Percentiles rank a stretch among this genome's conserved stretches.
These are phyloP conservation scores for Telopea speciosissima DNA, from an alignment of 177 flowering plant species.

Conservation along the genomic window DNA sequence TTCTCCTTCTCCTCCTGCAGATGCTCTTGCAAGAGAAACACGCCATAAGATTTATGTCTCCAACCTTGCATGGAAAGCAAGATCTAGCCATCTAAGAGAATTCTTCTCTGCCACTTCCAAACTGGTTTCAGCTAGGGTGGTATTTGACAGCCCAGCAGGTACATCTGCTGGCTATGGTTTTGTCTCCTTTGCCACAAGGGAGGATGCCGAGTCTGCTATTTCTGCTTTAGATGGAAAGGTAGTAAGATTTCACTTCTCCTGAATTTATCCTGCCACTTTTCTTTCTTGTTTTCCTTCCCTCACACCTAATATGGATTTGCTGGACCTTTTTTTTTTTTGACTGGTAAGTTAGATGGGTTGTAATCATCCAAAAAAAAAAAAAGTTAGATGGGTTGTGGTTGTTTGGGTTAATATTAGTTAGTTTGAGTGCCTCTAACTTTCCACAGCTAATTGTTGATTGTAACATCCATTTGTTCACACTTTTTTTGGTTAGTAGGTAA, in stretches of 20 bases:
- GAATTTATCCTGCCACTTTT: neutral
- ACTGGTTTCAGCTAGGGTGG: conserved; percentile 66
- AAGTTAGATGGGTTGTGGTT: neutral
- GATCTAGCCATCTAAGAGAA: conserved; percentile 70
- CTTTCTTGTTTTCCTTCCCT: neutral
- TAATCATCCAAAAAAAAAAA: too few relatives aligned
- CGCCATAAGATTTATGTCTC: conserved; percentile 67
- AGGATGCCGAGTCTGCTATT: conserved; percentile 78
- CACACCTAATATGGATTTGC: neutral
- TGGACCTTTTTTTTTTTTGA: neutral
- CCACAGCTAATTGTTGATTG: too few relatives aligned
- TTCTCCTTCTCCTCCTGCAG: conserved; percentile 27
- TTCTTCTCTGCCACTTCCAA: conserved; percentile 47
- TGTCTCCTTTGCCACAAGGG: conserved; percentile 65
- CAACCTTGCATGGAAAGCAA: conserved; percentile 88
- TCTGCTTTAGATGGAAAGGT: conserved; percentile 76
- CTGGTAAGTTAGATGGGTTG: neutral
- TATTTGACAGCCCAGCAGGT: conserved; percentile 57
- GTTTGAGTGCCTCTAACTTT: too few relatives aligned
- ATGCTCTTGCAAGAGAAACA: conserved; percentile 40
- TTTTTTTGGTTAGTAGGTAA: too few relatives aligned
- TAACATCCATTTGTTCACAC: too few relatives aligned
- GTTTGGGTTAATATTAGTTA: neutral
- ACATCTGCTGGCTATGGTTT: conserved; percentile 87
- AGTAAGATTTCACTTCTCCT: conserved; percentile 5